A percentile compares a stretch with the other conserved stretches of the same genome.
phyloP scores from a whole-genome alignment of 108 stramenopile species.

The Ochromonas danica region DNA sequence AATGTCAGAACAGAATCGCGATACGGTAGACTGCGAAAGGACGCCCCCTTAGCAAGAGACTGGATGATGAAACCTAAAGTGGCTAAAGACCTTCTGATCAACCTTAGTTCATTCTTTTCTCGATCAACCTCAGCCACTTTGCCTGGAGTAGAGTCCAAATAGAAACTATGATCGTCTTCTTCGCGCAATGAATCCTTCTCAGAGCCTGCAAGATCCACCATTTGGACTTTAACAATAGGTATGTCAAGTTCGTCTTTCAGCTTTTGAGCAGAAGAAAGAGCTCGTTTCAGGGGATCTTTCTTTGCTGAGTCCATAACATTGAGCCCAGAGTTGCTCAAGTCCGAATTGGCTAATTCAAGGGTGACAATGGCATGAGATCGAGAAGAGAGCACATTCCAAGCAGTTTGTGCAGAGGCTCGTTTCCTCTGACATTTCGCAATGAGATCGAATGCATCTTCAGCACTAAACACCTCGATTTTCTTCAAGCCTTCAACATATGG shows the following conservation, averaged over 20 bases:
- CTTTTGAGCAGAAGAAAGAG: not conserved
- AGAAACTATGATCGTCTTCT: not conserved
- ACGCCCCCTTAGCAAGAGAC: conserved; percentile 3
- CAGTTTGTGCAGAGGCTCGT: not conserved
- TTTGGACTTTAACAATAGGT: not conserved
- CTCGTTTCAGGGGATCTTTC: not conserved
- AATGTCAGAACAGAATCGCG: conserved; percentile 11
- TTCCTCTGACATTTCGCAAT: not conserved
- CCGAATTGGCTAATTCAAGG: not conserved
- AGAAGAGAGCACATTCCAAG: not conserved
- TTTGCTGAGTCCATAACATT: not conserved
- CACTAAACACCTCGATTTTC: not conserved
- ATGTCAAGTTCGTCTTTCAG: not conserved
- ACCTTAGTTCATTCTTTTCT: conserved; percentile 18
- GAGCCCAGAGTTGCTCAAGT: not conserved
- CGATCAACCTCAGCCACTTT: not conserved
- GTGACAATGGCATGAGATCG: conserved; percentile 35
- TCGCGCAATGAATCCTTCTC: not conserved
- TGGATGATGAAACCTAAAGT: conserved; percentile 30
- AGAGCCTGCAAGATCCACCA: conserved; percentile 29
- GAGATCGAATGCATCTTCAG: conserved; percentile 6
- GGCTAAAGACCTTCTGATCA: conserved; percentile 3
- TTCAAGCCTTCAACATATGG: conserved; percentile 30
- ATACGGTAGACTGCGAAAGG: not conserved
- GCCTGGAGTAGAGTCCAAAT: not conserved